Base-by-base conservation (phyloP, 75 land plant genomes). In the Selaginella tamariscina region DNA sequence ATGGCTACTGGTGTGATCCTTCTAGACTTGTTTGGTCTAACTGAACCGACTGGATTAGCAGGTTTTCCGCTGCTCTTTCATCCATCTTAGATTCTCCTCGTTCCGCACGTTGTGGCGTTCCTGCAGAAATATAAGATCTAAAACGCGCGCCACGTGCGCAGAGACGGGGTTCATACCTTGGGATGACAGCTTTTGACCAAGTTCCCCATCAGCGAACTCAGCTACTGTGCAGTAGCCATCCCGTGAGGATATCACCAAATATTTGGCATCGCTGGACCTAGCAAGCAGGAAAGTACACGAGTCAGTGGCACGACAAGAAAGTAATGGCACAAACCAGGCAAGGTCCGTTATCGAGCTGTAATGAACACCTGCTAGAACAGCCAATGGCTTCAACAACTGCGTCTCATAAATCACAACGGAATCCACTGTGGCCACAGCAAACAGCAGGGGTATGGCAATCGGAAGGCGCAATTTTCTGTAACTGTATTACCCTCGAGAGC, bases 261-360 rank as follows among this genome's bases (percentile, higher is more conserved):
- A 85, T 29, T 76, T 86, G 20, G 81, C 96, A 81, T 82, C 86
- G 24, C 69, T 59, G 32, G 99, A 89, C 98, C 98, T 93, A 55
- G 31, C 18, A 20, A 29, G 24, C 20, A 33, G 22, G 55, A 1
- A 21, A 29, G 69, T 32, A 1, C 23, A 1, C 15, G n/a, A 33
- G 1, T 67, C 32, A 65, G 23, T 24, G 1, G 9, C 24, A 23
- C 26, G 13, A 15, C 65, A 32, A 27, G 11, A 18, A 32, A 32
- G 55, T 55, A 28, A 56, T 2, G 23, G 63, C 15, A 49, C 22
- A 59, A 64, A 95, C 99, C 99, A 95, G 65, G 92, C 83, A 75
- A 95, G 81, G 60, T 95, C 99, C 1, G 99, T 95, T 23, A 95
- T 81, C 22, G 99, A 85, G 65, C 96, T 85, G 81, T 95, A 95